phyloP scores from a whole-genome alignment of 1,284 basidiomycete genomes.

The Chiua sp. region DNA sequence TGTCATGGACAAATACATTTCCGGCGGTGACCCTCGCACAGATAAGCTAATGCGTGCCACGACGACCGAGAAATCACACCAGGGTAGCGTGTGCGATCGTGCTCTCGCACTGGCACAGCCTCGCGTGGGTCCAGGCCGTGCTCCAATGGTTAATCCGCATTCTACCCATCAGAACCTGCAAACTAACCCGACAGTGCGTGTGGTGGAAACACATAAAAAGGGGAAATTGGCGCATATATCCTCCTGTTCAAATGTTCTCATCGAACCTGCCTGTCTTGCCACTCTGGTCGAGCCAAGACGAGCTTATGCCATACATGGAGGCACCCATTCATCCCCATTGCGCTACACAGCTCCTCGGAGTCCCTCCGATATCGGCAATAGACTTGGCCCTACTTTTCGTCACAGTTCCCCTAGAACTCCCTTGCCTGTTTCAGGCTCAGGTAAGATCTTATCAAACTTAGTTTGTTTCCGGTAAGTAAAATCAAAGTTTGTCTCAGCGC shows the following conservation, averaged over 20 bases:
- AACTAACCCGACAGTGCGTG: not conserved
- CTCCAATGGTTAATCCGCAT: not conserved
- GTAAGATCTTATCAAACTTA: slow-evolving; percentile 16
- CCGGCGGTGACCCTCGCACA: not conserved
- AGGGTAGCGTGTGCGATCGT: slow-evolving; percentile 1
- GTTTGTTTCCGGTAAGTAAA: slow-evolving; percentile 5
- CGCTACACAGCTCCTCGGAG: not conserved
- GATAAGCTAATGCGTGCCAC: not conserved
- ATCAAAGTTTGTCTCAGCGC: slow-evolving; percentile 14
- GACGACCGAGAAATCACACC: not conserved
- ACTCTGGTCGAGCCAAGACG: not conserved
- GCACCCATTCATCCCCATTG: slow-evolving; percentile 12
- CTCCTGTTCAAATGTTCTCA: not conserved
- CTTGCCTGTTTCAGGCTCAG: slow-evolving; percentile 1
- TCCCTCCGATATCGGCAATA: not conserved
- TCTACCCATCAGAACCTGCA: not conserved
- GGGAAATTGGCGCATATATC: slow-evolving; percentile 20
- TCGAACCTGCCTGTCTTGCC: not conserved
- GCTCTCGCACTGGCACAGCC: not conserved
- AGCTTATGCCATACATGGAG: not conserved
- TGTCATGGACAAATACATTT: not conserved
- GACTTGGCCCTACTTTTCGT: not conserved
- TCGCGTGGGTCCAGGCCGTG: not conserved
- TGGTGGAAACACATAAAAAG: not conserved
- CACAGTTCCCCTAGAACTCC: slow-evolving; percentile 14